Conservation (phyloP, 2,329 filamentous ascomycete species). For the Sporothrix dimorphospora region DNA sequence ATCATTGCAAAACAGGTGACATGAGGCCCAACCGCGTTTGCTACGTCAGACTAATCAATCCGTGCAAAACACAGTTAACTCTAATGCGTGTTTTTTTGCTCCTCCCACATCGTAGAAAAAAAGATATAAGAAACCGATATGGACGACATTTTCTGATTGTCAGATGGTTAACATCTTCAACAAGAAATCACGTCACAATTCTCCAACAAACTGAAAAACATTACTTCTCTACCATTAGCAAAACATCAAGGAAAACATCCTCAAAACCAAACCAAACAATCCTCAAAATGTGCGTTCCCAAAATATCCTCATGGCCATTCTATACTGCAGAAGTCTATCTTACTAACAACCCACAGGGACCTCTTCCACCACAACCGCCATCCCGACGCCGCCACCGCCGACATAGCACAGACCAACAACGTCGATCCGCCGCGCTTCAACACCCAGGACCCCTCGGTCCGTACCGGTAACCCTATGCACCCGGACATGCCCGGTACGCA, state of each 20-base stretch:
- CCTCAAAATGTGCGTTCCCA: background rate
- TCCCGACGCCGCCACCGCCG: background rate
- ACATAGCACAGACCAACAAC: background rate
- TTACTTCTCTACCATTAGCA: background rate
- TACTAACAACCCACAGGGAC: background rate
- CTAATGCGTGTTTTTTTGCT: background rate
- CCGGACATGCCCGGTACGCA: background rate
- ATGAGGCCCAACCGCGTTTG: background rate
- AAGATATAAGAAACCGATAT: background rate
- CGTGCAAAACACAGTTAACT: background rate
- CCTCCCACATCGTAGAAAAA: background rate
- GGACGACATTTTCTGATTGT: background rate
- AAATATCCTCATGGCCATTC: background rate
- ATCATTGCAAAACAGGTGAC: background rate
- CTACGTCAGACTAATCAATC: slow-evolving; percentile 14
- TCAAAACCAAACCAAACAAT: background rate
- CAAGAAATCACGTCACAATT: background rate
- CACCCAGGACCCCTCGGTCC: slow-evolving; percentile 10
- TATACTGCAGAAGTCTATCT: background rate
- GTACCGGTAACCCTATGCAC: background rate
- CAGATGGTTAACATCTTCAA: too few species aligned
- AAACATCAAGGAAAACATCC: background rate
- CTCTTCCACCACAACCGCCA: slow-evolving; percentile 10
- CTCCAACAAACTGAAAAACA: background rate
- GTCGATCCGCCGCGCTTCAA: background rate